phyloP scores from a whole-genome alignment of 2,329 filamentous ascomycete genomes.

The Lithohypha guttulata region DNA sequence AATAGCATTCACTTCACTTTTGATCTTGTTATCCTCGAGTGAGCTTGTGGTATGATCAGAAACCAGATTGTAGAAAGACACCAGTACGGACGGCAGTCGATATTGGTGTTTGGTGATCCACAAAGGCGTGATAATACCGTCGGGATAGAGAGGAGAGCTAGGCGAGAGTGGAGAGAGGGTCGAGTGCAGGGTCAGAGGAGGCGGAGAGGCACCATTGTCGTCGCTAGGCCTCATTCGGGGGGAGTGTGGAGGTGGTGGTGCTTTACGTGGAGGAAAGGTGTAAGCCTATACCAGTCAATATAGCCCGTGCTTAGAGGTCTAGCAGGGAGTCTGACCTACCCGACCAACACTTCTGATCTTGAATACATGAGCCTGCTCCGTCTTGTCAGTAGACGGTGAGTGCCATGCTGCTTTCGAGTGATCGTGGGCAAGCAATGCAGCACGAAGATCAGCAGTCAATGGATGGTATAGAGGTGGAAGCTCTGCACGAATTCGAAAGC shows the following conservation, averaged over 20 bases:
- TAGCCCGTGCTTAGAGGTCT: background rate
- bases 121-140: slow-evolving; percentile 68
- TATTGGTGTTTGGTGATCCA: slow-evolving; percentile 89
- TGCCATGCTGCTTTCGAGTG: slow-evolving; percentile 58
- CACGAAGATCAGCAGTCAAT: slow-evolving; percentile 54
- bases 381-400: slow-evolving; percentile 40
- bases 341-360: slow-evolving; percentile 65
- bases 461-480: slow-evolving; percentile 55
- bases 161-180: slow-evolving; percentile 84
- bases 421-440: slow-evolving; percentile 57
- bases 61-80: slow-evolving; percentile 70
- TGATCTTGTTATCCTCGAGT: slow-evolving; percentile 76
- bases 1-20: slow-evolving; percentile 71
- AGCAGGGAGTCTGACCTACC: slow-evolving; percentile 49
- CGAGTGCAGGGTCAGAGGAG: slow-evolving; percentile 62
- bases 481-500: slow-evolving; percentile 58
- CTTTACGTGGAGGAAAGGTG: slow-evolving; percentile 51
- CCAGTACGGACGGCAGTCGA: slow-evolving; percentile 65
- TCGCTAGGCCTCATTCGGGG: slow-evolving; percentile 39
- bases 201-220: slow-evolving; percentile 33
- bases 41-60: slow-evolving; percentile 63
- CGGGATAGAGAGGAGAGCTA: slow-evolving; percentile 71
- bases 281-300: slow-evolving; percentile 34
- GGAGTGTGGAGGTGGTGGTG: slow-evolving; percentile 46
- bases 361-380: slow-evolving; percentile 46